Percentiles rank a stretch among this genome's conserved stretches.
These are phyloP conservation scores for Verruconis gallopava DNA, from an alignment of 2,329 filamentous ascomycete genomes.

Conservation along the genomic window DNA sequence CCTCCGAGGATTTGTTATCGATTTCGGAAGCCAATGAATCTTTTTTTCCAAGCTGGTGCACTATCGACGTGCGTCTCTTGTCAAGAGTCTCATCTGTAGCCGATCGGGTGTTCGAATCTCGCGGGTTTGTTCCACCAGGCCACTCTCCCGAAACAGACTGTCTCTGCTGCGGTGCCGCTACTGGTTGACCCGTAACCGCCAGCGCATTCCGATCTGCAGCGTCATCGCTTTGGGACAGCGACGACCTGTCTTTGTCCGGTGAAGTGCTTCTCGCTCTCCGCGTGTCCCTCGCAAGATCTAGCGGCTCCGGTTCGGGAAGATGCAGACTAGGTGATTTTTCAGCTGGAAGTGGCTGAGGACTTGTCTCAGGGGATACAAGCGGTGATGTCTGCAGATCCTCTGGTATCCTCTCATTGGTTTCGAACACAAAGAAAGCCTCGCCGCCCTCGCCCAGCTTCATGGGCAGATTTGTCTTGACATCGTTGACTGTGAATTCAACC, in stretches of 20 bases:
- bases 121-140: constrained; percentile 15
- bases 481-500: constrained; percentile 95
- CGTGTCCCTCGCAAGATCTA: constrained; percentile 38
- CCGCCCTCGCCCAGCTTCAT: constrained; percentile 98
- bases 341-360: constrained; percentile 46
- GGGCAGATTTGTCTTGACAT: constrained; percentile 77
- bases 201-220: background rate
- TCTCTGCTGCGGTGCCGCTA: background rate
- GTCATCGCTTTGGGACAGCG: background rate
- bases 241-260: background rate
- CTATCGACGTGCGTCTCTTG: constrained; percentile 26
- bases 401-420: constrained; percentile 86
- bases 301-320: constrained; percentile 55
- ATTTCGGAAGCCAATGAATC: constrained; percentile 6
- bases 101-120: constrained; percentile 30
- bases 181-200: background rate
- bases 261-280: constrained; percentile 4
- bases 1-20: background rate
- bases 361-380: constrained; percentile 76
- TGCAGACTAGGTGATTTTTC: constrained; percentile 20
- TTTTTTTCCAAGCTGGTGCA: constrained; percentile 18
- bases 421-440: constrained; percentile 97
- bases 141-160: constrained; percentile 10
- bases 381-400: constrained; percentile 89
- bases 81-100: constrained; percentile 43